Evolutionary conservation across 805 yeast genomes (phyloP).

Genomic region (Starmera amethionina): DNA sequence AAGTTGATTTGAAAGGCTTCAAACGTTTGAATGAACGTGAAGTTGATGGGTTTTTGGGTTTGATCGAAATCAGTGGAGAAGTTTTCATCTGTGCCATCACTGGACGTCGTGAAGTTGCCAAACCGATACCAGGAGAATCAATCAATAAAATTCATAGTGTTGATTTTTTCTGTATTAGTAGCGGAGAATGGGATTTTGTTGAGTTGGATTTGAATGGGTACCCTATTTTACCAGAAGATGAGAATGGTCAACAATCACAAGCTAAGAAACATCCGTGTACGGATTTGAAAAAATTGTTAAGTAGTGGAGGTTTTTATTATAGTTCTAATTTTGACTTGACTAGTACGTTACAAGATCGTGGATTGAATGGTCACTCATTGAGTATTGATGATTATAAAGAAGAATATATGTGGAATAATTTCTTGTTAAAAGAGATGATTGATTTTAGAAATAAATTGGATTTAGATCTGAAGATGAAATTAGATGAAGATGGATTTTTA

Average conservation of each 20-base stretch:
- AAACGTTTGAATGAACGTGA: slow-evolving; percentile 34
- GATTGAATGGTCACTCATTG: slow-evolving; percentile 36
- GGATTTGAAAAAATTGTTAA: slow-evolving; percentile 65
- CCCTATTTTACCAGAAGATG: slow-evolving; percentile 38
- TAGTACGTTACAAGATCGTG: slow-evolving; percentile 71
- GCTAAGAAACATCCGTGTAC: slow-evolving; percentile 54
- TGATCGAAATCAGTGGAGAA: slow-evolving; percentile 59
- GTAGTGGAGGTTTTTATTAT: slow-evolving; percentile 86
- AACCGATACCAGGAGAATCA: slow-evolving; percentile 70
- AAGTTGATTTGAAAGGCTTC: slow-evolving; percentile 28
- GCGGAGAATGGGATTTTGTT: slow-evolving; percentile 70
- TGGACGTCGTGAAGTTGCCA: slow-evolving; percentile 67
- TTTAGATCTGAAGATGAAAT: slow-evolving; percentile 39
- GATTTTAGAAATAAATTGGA: slow-evolving; percentile 66
- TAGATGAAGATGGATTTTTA: slow-evolving; percentile 73
- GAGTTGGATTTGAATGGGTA: slow-evolving; percentile 61
- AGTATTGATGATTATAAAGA: slow-evolving; percentile 57
- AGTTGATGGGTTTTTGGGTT: slow-evolving; percentile 67
- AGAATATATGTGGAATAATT: slow-evolving; percentile 95
- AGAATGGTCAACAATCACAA: slow-evolving; percentile 11
- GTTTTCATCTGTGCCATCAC: slow-evolving; percentile 74
- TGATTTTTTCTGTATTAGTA: slow-evolving; percentile 72
- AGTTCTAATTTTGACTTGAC: slow-evolving; percentile 91
- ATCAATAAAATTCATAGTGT: slow-evolving; percentile 77
- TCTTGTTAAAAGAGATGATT: slow-evolving; percentile 76